A percentile compares a stretch with the other conserved stretches of the same genome.
phyloP scores from a whole-genome alignment of 305 asterid species.

The Fraxinus platypoda region DNA sequence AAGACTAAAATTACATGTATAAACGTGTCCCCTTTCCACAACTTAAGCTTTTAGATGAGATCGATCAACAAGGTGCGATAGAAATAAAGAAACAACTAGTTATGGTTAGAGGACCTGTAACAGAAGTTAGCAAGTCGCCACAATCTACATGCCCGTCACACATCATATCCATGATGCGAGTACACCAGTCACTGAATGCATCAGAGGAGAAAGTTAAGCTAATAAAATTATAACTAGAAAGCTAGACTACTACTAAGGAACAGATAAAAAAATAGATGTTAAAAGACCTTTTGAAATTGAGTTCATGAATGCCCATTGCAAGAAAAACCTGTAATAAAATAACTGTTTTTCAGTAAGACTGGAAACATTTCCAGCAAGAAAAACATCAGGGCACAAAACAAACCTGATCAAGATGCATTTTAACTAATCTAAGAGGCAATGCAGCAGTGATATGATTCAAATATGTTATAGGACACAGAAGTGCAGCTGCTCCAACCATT shows the following conservation, averaged over 20 bases:
- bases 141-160: slow-evolving; percentile 76
- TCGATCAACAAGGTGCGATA: background rate
- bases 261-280: slow-evolving; percentile 11
- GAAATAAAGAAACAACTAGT: background rate
- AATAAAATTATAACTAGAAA: slow-evolving; percentile 2
- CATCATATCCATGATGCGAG: slow-evolving; percentile 71
- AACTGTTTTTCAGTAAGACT: slow-evolving; percentile 12
- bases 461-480: slow-evolving; percentile 86
- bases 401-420: slow-evolving; percentile 83
- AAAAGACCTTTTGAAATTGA: slow-evolving; percentile 81
- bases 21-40: background rate
- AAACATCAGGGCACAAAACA: slow-evolving; percentile 23
- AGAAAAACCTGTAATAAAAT: slow-evolving; percentile 51
- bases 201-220: slow-evolving; percentile 22
- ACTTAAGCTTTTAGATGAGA: background rate
- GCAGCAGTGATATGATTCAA: slow-evolving; percentile 70
- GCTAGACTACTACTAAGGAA: slow-evolving; percentile 1
- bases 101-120: slow-evolving; percentile 61
- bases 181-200: slow-evolving; percentile 54
- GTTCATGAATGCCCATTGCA: slow-evolving; percentile 78
- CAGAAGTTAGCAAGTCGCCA: slow-evolving; percentile 56
- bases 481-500: slow-evolving; percentile 93
- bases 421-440: slow-evolving; percentile 67
- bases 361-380: slow-evolving; percentile 12
- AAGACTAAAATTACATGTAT: background rate